Base-by-base conservation (phyloP, 495 filamentous ascomycete genomes). In the Tuber magnatum region DNA sequence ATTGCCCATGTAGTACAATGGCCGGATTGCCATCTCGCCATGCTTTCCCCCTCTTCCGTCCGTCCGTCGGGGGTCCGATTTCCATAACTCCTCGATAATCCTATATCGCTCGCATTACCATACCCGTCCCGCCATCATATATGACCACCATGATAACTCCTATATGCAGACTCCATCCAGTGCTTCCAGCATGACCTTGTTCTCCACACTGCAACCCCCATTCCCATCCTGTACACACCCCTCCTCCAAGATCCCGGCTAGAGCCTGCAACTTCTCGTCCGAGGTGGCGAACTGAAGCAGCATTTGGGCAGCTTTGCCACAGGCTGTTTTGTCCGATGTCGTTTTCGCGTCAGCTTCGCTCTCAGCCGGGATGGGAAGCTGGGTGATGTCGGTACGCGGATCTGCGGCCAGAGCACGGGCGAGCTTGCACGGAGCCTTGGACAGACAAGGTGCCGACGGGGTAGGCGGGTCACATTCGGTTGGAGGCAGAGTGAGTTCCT, bases 151-250 rank as follows among this genome's bases (percentile, higher is more conserved):
- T 20, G 6, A 48, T 48, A 48, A 20, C 46, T 7, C 18, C 20
- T 48, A 48, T 24, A 48, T 48, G 14, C 70, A 71, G 39, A 77
- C 51, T 41, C 80, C 73, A 71, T 82, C 81, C 43, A 81, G 39
- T 35, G 80, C 75, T 68, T 75, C 75, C 77, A 79, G 80, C 32
- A 82, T 24, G 1, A 74, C 75, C 32, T 77, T 69, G 44, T 81
- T 82, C 35, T 72, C 71, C 41, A 82, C 81, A 68, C 74, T 81
- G 46, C 80, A 82, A 43, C 80, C 81, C 48, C 81, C 80, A 48
- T n/a, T 48, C 7, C 51, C 73, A 51, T 71, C 71, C 16, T 71
- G 68, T 8, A 77, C 74, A 76, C 80, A 81, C 61, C 80, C 80
- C 39, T 70, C 68, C 75, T 80, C 80, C 18, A 81, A 56, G 38